Conservation (phyloP, 495 filamentous ascomycete genomes). For the Daldinia grandis region DNA sequence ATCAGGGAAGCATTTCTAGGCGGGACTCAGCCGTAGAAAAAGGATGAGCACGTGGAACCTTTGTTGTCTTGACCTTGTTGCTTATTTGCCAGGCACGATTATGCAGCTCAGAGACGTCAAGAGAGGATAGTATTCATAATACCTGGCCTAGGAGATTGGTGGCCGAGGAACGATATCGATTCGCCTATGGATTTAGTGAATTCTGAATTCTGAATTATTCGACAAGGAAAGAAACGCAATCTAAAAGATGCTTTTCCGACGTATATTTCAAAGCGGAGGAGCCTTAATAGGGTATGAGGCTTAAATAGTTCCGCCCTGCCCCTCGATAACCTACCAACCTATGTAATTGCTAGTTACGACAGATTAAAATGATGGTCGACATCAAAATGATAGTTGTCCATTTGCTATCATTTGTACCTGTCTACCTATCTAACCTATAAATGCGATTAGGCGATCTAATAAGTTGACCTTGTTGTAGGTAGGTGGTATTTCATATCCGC, state of each 20-base stretch:
- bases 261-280: slow-evolving; percentile 24
- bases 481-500: not conserved
- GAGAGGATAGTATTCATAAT: slow-evolving; percentile 14
- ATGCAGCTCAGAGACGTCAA: slow-evolving; percentile 17
- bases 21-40: slow-evolving; percentile 17
- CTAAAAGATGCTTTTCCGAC: slow-evolving; percentile 17
- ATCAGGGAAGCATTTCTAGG: slow-evolving; percentile 11
- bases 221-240: slow-evolving; percentile 19
- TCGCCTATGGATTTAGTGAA: slow-evolving; percentile 12
- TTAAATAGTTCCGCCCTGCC: slow-evolving; percentile 4
- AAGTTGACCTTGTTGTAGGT: not conserved
- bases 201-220: slow-evolving; percentile 11
- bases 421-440: not conserved
- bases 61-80: slow-evolving; percentile 18
- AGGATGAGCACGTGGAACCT: slow-evolving; percentile 9
- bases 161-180: slow-evolving; percentile 7
- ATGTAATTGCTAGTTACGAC: slow-evolving; percentile 26
- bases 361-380: slow-evolving; percentile 17
- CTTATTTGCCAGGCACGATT: slow-evolving; percentile 23
- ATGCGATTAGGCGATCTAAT: not conserved
- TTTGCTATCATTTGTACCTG: not conserved
- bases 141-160: slow-evolving; percentile 7
- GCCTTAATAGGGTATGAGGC: slow-evolving; percentile 16
- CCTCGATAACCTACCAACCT: slow-evolving; percentile 8
- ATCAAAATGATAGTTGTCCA: slow-evolving; percentile 6